Percentiles rank a stretch among this genome's conserved stretches.
These are phyloP conservation scores for Wickerhamomyces alni DNA, from an alignment of 805 yeast genomes.

Conservation along the genomic window DNA sequence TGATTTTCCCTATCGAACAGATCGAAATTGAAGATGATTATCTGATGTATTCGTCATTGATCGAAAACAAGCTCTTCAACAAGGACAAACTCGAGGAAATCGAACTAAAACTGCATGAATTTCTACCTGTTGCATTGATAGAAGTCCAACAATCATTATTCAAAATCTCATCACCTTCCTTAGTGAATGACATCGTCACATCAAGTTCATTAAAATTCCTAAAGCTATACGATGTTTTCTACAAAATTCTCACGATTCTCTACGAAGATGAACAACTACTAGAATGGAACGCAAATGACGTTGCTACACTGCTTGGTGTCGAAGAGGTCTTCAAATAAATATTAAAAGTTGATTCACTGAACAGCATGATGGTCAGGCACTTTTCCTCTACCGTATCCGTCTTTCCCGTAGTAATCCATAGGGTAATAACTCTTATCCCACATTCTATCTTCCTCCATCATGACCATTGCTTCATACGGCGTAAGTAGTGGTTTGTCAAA, in stretches of 20 bases:
- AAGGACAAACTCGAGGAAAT: slow-evolving; percentile 37
- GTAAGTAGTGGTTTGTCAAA: slow-evolving; percentile 87
- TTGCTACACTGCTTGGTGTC: slow-evolving; percentile 69
- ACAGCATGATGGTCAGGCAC: slow-evolving; percentile 42
- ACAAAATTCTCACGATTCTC: slow-evolving; percentile 28
- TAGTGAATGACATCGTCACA: slow-evolving; percentile 49
- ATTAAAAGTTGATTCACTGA: slow-evolving; percentile 2
- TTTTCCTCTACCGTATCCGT: slow-evolving; percentile 89
- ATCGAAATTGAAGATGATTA: slow-evolving; percentile 50
- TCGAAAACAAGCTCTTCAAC: slow-evolving; percentile 53
- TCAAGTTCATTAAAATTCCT: slow-evolving; percentile 45
- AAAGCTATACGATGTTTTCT: slow-evolving; percentile 30
- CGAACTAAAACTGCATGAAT: slow-evolving; percentile 40
- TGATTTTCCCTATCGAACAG: slow-evolving; percentile 59
- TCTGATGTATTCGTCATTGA: slow-evolving; percentile 57
- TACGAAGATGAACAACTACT: slow-evolving; percentile 31
- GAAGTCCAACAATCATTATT: slow-evolving; percentile 53
- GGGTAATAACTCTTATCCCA: slow-evolving; percentile 72
- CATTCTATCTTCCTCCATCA: slow-evolving; percentile 63
- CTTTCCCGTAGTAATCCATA: slow-evolving; percentile 89
- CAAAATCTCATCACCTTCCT: slow-evolving; percentile 56
- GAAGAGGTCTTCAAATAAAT: slow-evolving; percentile 28
- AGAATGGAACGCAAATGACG: slow-evolving; percentile 52
- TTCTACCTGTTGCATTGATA: slow-evolving; percentile 55
- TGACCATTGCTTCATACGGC: slow-evolving; percentile 94